These are phyloP conservation scores for Hortaea werneckii DNA, from an alignment of 2,329 filamentous ascomycete species.

Conservation along the genomic window DNA sequence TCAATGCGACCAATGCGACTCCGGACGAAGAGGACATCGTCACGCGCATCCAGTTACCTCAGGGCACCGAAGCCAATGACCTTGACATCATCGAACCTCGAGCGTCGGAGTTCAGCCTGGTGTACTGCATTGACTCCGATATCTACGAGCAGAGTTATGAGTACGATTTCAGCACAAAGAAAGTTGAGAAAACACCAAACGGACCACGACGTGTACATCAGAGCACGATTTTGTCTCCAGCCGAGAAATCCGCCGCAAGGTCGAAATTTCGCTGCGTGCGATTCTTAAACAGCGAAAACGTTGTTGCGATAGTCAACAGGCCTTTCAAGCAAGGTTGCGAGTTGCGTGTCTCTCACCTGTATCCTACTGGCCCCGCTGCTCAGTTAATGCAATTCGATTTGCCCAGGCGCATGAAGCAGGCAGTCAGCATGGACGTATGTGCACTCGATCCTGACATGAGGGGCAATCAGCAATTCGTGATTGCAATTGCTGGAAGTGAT, in stretches of 20 bases:
- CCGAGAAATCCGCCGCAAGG: conserved; percentile 23
- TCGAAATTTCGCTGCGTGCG: conserved; percentile 47
- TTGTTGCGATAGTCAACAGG: conserved; percentile 48
- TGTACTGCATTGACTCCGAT: conserved; percentile 68
- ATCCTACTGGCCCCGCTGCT: conserved; percentile 44
- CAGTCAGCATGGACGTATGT: conserved; percentile 67
- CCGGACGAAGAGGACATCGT: conserved; percentile 44
- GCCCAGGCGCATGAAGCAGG: conserved; percentile 59
- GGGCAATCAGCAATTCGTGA: conserved; percentile 62
- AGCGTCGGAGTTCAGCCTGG: conserved; percentile 56
- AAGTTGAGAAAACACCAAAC: conserved; percentile 29
- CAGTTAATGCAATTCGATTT: conserved; percentile 48
- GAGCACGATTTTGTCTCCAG: conserved; percentile 23
- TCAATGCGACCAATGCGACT: conserved; percentile 52
- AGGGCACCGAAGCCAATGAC: conserved; percentile 53
- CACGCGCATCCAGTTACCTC: conserved; percentile 41
- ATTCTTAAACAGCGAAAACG: conserved; percentile 42
- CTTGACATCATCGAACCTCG: conserved; percentile 58
- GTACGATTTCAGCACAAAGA: conserved; percentile 36
- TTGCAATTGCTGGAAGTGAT: conserved; percentile 73
- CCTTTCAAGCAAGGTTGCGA: conserved; percentile 46
- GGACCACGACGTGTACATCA: conserved; percentile 34
- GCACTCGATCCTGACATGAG: conserved; percentile 51
- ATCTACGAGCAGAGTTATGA: conserved; percentile 57
- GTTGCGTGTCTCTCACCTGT: conserved; percentile 48